phyloP scores from a whole-genome alignment of 805 yeast genomes.

The Nakazawaea ishiwadae region DNA sequence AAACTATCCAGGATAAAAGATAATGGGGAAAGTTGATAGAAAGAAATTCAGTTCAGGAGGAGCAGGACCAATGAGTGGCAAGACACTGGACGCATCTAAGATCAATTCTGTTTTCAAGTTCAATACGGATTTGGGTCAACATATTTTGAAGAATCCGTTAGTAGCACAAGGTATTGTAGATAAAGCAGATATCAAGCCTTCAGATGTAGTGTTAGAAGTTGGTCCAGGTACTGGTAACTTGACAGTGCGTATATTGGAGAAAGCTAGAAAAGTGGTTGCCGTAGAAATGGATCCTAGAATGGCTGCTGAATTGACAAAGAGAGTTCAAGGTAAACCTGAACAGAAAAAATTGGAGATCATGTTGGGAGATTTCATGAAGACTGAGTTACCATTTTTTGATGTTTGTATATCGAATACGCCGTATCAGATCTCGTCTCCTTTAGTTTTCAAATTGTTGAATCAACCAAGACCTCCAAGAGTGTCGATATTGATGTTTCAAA shows the following conservation, averaged over 20 bases:
- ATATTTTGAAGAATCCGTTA: conserved; percentile 90
- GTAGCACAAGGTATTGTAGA: conserved; percentile 98
- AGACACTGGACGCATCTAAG: conserved; percentile 57
- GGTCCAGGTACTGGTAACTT: conserved; percentile 99
- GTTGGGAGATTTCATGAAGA: conserved; percentile 93
- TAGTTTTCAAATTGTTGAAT: conserved; percentile 86
- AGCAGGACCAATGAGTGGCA: conserved; percentile 33
- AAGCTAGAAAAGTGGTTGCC: conserved; percentile 91
- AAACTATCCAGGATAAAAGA: too few species aligned
- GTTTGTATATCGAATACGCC: conserved; percentile 97
- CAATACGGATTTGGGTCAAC: conserved; percentile 96
- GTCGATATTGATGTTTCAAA: conserved; percentile 93
- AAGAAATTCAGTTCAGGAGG: conserved; percentile 52
- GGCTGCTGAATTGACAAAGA: conserved; percentile 97
- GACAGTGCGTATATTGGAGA: conserved; percentile 87
- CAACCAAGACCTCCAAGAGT: conserved; percentile 94
- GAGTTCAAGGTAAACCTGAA: conserved; percentile 95
- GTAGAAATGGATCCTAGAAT: conserved; percentile 99
- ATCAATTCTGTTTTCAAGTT: conserved; percentile 87
- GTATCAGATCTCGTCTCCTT: conserved; percentile 94
- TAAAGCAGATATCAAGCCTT: conserved; percentile 87
- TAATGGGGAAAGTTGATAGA: conserved; percentile 61
- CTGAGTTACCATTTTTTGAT: conserved; percentile 92
- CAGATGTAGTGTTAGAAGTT: conserved; percentile 90
- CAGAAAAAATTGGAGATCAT: conserved; percentile 88